Evolutionary conservation across 306 rosid genomes (phyloP), one percentile per base, ranked within the genome.

Genomic region (Amphicarpaea edgeworthii): DNA sequence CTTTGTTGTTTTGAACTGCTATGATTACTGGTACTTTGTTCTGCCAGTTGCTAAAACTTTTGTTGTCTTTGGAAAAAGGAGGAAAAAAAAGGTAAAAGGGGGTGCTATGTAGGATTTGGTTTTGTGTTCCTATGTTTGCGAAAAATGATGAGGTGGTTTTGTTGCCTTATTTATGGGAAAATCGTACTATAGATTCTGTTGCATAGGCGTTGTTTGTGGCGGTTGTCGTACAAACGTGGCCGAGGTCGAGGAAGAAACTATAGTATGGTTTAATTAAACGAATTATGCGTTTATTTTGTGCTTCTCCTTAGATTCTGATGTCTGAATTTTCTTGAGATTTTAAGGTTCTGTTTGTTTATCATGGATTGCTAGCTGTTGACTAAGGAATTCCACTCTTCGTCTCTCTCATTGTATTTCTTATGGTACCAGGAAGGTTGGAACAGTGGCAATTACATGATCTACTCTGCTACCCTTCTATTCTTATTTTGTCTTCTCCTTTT

Each of bases 321-420:
- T 57, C 32, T 79, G 67, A 2, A 62, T 68, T 68, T 60, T 63
- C 50, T 70, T 84, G 57, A 65, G 65, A 79, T 79, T 79, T 67
- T 17, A 51, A 37, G 53, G 16, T 74, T 68, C 15, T 15, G 19
- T 40, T 34, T 66, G 46, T 45, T 65, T 58, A 12, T 3, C 14
- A 5, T 28, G 50, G 53, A 11, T 47, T 14, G 16, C 64, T 64
- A 11, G 54, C 2, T 49, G 9, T 50, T 37, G 38, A 47, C 26
- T 28, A 19, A 77, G 24, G 45, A 47, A 19, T 16, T 70, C 17
- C 0, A 41, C 26, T 77, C 68, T 38, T 60, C 7, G 6, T 16
- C 7, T 16, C 68, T 70, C 45, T 59, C 45, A 21, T 14, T 5
- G 37, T 77, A 47, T 71, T 77, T 30, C 59, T 59, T 46, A 71